phyloP scores from a whole-genome alignment of 129 eudicot genomes.

The Cynara cardunculus region DNA sequence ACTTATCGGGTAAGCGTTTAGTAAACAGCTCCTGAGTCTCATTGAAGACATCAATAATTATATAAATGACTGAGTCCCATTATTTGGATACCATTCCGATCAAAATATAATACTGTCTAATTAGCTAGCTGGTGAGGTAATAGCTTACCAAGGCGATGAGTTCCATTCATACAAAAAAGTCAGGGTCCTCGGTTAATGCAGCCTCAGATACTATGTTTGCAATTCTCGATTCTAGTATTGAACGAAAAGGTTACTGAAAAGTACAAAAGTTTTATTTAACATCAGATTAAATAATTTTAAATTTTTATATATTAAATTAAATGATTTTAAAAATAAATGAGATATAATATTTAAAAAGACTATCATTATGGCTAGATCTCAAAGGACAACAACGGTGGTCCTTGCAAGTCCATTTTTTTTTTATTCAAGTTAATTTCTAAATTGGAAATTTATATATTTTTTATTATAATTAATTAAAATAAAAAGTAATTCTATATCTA shows the following conservation, averaged over 20 bases:
- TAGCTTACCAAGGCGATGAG: too few relatives aligned
- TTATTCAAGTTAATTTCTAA: neutral
- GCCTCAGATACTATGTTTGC: too few relatives aligned
- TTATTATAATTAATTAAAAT: neutral
- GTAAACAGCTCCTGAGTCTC: too few relatives aligned
- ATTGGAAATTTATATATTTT: neutral
- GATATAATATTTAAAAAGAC: neutral
- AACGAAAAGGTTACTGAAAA: too few relatives aligned
- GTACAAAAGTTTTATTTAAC: neutral
- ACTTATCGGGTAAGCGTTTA: too few relatives aligned
- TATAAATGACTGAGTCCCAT: neutral
- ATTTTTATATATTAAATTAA: neutral
- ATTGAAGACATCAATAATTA: neutral
- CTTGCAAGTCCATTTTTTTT: neutral
- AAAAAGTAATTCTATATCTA: neutral
- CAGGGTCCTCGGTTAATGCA: too few relatives aligned
- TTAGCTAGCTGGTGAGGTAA: too few relatives aligned
- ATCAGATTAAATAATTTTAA: neutral
- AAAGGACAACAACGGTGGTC: neutral
- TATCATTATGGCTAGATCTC: neutral
- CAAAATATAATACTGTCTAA: neutral
- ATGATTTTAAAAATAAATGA: neutral
- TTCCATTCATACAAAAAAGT: too few relatives aligned
- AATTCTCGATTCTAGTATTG: too few relatives aligned
- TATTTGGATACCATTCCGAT: neutral